Evolutionary conservation across 2,329 filamentous ascomycete species (phyloP).

Genomic region (Geosmithia morbida): DNA sequence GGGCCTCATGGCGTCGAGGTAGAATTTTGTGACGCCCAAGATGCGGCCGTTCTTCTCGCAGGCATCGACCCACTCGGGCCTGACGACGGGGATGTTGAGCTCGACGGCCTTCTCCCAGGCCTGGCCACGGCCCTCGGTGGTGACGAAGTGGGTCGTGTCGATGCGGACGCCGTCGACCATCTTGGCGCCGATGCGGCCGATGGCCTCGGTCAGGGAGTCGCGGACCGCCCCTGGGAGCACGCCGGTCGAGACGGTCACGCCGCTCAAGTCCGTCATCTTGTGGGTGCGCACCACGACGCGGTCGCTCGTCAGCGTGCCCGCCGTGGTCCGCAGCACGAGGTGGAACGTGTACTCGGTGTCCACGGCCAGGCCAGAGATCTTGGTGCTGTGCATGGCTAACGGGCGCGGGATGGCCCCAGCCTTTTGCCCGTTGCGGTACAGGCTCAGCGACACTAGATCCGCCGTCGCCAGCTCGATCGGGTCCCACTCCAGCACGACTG

Average conservation of each 20-base stretch:
- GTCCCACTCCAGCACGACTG: conserved; percentile 95
- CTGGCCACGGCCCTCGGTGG: conserved; percentile 77
- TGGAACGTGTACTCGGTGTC: conserved; percentile 95
- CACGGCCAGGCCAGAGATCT: conserved; percentile 91
- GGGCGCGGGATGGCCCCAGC: conserved; percentile 87
- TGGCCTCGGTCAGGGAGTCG: conserved; percentile 59
- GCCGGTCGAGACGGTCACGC: conserved; percentile 87
- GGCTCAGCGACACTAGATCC: conserved; percentile 72
- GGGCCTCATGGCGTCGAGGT: conserved; percentile 62
- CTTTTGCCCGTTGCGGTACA: conserved; percentile 95
- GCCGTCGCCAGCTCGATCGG: conserved; percentile 86
- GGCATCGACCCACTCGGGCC: conserved; percentile 95
- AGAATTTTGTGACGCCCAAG: conserved; percentile 88
- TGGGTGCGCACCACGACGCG: conserved; percentile 80
- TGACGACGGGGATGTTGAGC: conserved; percentile 94
- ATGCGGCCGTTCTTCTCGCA: conserved; percentile 89
- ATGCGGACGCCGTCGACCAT: conserved; percentile 82
- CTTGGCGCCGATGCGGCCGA: conserved; percentile 85
- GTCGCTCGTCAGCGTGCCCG: conserved; percentile 74
- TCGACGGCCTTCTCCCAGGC: conserved; percentile 95
- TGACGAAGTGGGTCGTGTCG: conserved; percentile 97
- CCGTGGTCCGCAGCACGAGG: conserved; percentile 77
- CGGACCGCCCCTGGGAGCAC: conserved; percentile 60
- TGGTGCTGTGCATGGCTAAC: conserved; percentile 79
- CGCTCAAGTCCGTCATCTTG: conserved; percentile 95